Base-by-base conservation (phyloP, 345 rosid species). In the Pugionium dolabratum region DNA sequence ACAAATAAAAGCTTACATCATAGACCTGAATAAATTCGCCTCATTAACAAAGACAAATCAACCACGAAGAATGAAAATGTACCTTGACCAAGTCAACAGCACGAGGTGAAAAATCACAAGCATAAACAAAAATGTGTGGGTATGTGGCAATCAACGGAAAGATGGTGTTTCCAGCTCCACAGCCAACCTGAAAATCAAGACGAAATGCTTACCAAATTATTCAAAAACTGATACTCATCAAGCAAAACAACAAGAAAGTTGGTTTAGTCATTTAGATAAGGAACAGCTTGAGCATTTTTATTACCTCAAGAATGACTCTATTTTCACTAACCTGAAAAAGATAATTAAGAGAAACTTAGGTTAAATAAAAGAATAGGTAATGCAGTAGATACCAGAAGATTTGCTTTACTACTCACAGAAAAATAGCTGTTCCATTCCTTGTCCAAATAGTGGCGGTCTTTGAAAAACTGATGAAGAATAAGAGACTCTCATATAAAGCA, bases 61-160 rank as follows among this genome's bases (percentile, higher is more conserved):
- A 33, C 6, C n/a, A 37, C 3, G 26, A 54, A 26, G 36, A 59
- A 64, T 59, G 69, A 66, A 69, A 60, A 44, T 78, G n/a, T 49
- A 90, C 98, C 97, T 90, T 88, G 59, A 93, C 92, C 82, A 93
- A 84, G 70, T 86, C 67, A 57, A 93, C 83, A 6, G 97, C 97
- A 8, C 89, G 96, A 2, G 80, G 85, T 33, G 94, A 90, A 78
- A 93, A 93, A 79, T 93, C 97, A 56, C 98, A 93, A 3, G 94
- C 97, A 73, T 88, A 86, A 54, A 90, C 80, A 56, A 85, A 93
- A 74, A 84, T 75, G 74, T 88, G 76, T 27, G 91, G 90, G 67
- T 86, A 90, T 11, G 84, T 83, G 43, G 97, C 80, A 76, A 88
- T 64, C 72, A 90, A 77, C 36, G 98, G 98, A 71, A 83, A 90